phyloP scores from a whole-genome alignment of 768 basidiomycete species.

The Galerina sulciceps region DNA sequence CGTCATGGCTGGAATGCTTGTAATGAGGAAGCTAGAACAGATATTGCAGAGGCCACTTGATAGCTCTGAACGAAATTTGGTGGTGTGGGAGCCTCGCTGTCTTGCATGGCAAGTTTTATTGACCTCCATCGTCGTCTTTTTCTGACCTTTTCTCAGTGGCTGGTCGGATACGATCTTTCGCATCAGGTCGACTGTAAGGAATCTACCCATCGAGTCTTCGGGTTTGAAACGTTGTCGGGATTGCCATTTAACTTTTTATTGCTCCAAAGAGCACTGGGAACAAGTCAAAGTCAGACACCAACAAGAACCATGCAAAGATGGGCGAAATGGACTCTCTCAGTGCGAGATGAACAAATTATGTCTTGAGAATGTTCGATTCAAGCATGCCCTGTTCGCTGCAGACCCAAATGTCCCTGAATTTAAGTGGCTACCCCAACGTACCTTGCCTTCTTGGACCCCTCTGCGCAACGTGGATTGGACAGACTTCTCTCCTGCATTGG shows the following conservation, averaged over 20 bases:
- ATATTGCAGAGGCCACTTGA: constrained; percentile 18
- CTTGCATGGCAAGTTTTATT: constrained; percentile 29
- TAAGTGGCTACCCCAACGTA: constrained; percentile 34
- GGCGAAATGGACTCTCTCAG: constrained; percentile 27
- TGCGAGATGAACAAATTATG: constrained; percentile 31
- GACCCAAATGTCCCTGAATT: constrained; percentile 14
- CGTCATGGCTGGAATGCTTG: constrained; percentile 7
- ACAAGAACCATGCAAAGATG: constrained; percentile 20
- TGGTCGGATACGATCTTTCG: constrained; percentile 29
- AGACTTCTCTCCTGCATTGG: constrained; percentile 26
- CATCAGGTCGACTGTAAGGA: constrained; percentile 16
- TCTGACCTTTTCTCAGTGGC: constrained; percentile 17
- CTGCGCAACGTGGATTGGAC: constrained; percentile 29
- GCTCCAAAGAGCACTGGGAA: constrained; percentile 30
- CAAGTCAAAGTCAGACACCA: constrained; percentile 21
- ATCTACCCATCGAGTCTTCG: background rate
- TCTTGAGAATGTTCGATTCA: constrained; percentile 21
- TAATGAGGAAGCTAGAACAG: constrained; percentile 5
- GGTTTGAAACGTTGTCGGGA: constrained; percentile 25
- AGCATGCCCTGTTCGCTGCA: constrained; percentile 14
- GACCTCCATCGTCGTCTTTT: background rate
- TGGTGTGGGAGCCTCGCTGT: constrained; percentile 32
- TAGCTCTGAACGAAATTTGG: constrained; percentile 27
- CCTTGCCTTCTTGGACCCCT: constrained; percentile 26
- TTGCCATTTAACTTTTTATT: constrained; percentile 32